Conservation (phyloP, 73 alveolate species). For the Blepharisma stoltei region DNA sequence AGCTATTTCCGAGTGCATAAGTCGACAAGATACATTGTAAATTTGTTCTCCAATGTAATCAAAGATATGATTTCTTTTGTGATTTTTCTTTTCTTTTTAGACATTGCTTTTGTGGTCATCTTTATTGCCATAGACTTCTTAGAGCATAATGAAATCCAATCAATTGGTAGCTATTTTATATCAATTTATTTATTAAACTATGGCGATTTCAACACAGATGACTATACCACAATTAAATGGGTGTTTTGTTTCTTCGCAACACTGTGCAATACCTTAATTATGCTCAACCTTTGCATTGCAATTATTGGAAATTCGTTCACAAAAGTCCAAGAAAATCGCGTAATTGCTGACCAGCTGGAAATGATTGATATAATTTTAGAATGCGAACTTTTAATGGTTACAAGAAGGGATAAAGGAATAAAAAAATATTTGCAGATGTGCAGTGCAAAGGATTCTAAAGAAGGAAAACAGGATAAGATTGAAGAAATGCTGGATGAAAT, state of each 20-base stretch:
- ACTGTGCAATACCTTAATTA: slow-evolving; percentile 10
- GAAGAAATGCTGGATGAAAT: no score
- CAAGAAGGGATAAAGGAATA: background rate
- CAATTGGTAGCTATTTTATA: background rate
- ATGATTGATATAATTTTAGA: slow-evolving; percentile 17
- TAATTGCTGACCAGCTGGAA: slow-evolving; percentile 14
- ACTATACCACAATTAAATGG: background rate
- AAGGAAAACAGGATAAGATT: no score
- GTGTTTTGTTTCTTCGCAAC: background rate
- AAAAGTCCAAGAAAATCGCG: slow-evolving; percentile 11
- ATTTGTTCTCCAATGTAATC: background rate
- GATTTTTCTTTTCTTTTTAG: background rate
- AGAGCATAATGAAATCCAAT: background rate
- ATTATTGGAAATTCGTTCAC: background rate
- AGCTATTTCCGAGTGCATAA: background rate
- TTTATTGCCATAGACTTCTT: background rate
- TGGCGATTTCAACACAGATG: slow-evolving; percentile 22
- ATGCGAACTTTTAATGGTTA: background rate
- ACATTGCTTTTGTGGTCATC: background rate
- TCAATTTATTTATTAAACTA: background rate
- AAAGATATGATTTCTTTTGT: slow-evolving; percentile 23
- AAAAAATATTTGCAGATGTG: background rate
- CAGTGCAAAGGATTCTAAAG: background rate
- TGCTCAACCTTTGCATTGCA: slow-evolving; percentile 27
- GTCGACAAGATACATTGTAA: slow-evolving; percentile 8